phyloP scores from a whole-genome alignment of 2,329 filamentous ascomycete species.

The Blumeria hordei region DNA sequence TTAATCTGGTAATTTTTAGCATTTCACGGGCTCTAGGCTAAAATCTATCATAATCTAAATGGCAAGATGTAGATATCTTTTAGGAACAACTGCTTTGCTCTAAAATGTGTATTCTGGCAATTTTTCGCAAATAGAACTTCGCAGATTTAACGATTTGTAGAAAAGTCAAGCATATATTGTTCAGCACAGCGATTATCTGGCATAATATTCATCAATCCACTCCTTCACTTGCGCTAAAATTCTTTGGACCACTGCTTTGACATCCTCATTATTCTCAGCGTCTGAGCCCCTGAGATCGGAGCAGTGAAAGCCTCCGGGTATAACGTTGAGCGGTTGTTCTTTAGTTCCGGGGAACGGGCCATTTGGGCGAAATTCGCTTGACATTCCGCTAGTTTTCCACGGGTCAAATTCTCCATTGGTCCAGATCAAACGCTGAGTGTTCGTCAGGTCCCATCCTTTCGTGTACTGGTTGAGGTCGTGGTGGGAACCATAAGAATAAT shows the following conservation, averaged over 20 bases:
- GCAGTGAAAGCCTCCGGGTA: conserved; percentile 30
- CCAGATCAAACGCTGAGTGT: conserved; percentile 30
- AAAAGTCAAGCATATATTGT: no score
- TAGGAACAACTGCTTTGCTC: no score
- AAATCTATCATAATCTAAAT: no score
- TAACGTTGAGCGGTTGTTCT: conserved; percentile 25
- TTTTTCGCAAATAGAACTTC: no score
- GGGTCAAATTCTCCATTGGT: conserved; percentile 35
- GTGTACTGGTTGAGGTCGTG: conserved; percentile 29
- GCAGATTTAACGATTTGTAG: no score
- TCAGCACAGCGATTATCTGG: conserved; percentile 1
- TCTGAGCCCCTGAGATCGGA: conserved; percentile 26
- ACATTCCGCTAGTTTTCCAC: conserved; percentile 29
- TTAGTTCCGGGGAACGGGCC: conserved; percentile 25
- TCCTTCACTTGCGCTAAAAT: conserved; percentile 24
- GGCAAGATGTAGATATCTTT: no score
- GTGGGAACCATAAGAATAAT: conserved; percentile 23
- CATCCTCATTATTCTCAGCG: conserved; percentile 21
- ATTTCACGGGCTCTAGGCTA: no score
- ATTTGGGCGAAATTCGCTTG: conserved; percentile 26
- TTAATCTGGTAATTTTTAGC: no score
- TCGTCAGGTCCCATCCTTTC: conserved; percentile 27
- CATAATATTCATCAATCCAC: conserved; percentile 26
- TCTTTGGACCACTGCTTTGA: conserved; percentile 24
- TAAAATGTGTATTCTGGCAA: no score